Evolutionary conservation across 345 rosid species (phyloP).

Genomic region (Syzygium aromaticum): DNA sequence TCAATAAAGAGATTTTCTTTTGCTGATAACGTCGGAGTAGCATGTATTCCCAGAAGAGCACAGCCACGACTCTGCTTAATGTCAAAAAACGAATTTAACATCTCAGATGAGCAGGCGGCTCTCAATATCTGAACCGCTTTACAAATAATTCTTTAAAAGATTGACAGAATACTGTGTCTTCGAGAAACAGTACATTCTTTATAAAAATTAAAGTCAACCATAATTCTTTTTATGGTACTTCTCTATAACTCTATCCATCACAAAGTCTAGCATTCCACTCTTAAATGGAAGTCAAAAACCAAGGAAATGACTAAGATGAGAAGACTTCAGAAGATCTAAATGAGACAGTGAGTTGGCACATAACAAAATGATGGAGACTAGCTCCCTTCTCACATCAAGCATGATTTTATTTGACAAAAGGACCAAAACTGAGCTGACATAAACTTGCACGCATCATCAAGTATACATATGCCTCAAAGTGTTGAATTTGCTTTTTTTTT

Average conservation of each 20-base stretch:
- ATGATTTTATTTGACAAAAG: not conserved
- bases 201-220: not conserved
- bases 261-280: not conserved
- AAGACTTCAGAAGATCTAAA: not conserved
- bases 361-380: not conserved
- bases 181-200: not conserved
- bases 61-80: conserved; percentile 82
- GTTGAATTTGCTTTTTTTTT: not conserved
- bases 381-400: not conserved
- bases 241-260: not conserved
- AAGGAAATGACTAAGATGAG: not conserved
- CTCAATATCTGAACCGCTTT: not conserved
- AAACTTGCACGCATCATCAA: not conserved
- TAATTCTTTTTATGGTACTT: not conserved
- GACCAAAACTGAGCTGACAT: not conserved
- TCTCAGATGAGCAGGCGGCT: not conserved
- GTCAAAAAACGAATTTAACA: not conserved
- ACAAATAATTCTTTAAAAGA: not conserved
- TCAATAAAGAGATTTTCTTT: conserved; percentile 83
- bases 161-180: not conserved
- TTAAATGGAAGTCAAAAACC: not conserved
- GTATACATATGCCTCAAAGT: not conserved
- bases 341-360: not conserved
- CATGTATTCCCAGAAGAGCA: conserved; percentile 75
- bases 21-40: conserved; percentile 75